Evolutionary conservation across 208 protist genomes (phyloP), one percentile per base, ranked within the genome.

Genomic region (Trypanosoma congolense): DNA sequence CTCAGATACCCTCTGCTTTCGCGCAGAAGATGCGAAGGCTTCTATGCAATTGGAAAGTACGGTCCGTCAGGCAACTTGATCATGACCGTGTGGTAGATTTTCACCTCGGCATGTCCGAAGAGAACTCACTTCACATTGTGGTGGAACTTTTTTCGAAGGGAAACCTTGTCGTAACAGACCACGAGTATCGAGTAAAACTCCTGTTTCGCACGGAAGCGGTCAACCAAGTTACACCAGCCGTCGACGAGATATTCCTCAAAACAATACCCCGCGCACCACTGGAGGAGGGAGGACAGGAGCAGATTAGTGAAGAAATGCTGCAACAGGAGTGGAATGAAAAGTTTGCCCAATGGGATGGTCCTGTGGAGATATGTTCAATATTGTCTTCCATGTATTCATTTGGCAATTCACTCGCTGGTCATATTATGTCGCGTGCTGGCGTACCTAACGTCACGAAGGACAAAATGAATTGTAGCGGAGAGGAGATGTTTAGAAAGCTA

Each of bases 101-200:
- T 62, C 91, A 81, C 28, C 98, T 98, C 73, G 96, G 94, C 29
- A 74, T 83, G 3, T 59, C 61, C 3, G 73, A 73, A 33, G 93
- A 74, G n/a, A 76, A 86, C 4, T 87, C 77, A 40, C 87, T 83
- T 43, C 85, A 92, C 56, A 85, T 96, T 30, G 83, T 96, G 44
- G 36, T 95, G 42, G 88, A 96, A 50, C 75, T 97, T 22, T 96
- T 93, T 63, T 65, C 70, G 4, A 93, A 97, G 68, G 97, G 97
- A 38, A 99, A 99, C 75, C 67, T 99, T 42, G 80, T 98, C 28
- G 70, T 99, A 0, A 97, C 96, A 2, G 95, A 99, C 63, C 58
- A 80, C 22, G 61, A 83, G 31, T 97, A 98, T 67, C 86, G 55
- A 24, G 98, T 99, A 55, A 65, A 98, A 54, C 81, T 92, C 29